Percentiles rank a stretch among this genome's conserved stretches.
These are phyloP conservation scores for Tillandsia fasciculata DNA, from an alignment of 176 grass and related monocot genomes.

Conservation along the genomic window DNA sequence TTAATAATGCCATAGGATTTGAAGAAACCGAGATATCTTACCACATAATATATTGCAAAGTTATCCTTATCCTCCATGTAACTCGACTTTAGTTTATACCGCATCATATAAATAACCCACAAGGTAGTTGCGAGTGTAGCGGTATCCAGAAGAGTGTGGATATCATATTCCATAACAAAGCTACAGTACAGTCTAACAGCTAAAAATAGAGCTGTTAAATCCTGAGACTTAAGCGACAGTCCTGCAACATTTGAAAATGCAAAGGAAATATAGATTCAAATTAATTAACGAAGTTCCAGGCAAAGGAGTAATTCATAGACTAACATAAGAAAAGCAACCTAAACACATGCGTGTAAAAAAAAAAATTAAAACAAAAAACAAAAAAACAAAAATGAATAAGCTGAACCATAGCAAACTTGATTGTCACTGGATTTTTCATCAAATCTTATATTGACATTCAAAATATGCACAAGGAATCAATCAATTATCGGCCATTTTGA, in stretches of 20 bases:
- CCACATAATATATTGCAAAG: conserved; percentile 90
- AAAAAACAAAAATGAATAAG: no score
- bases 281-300: not conserved
- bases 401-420: no score
- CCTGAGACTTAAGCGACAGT: conserved; percentile 92
- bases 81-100: conserved; percentile 79
- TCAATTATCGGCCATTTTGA: no score
- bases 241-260: conserved; percentile 48
- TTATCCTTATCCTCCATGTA: conserved; percentile 99
- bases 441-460: no score
- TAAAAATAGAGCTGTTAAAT: conserved; percentile 95
- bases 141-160: conserved; percentile 81
- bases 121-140: conserved; percentile 80
- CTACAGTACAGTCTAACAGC: conserved; percentile 98
- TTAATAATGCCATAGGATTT: not conserved
- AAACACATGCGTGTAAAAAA: not conserved
- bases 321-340: not conserved
- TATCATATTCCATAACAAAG: conserved; percentile 99
- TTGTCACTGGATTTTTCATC: no score
- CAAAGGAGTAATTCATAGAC: not conserved
- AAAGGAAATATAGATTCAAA: not conserved
- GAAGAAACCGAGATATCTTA: conserved; percentile 24
- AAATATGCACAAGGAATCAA: no score
- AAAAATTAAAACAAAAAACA: no score
- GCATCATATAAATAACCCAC: conserved; percentile 98